Base-by-base conservation (phyloP, 257 asterid species). In the Paraleonurus japonicus region DNA sequence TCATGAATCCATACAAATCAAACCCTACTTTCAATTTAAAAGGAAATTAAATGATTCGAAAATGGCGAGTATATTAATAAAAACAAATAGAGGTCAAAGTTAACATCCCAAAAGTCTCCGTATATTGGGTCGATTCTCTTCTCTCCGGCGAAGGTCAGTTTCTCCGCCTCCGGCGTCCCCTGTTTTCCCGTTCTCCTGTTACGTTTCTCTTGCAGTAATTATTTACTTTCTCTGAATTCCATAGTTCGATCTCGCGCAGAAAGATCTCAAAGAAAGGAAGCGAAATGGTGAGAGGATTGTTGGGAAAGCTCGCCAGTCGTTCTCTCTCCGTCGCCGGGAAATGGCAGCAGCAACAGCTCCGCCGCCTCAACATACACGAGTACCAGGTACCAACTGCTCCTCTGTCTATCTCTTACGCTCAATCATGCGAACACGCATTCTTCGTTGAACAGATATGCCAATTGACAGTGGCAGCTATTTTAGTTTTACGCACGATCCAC, bases 331-430 rank as follows among this genome's bases (percentile, higher is more conserved):
- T 84, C 65, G 95, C 98, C 81, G 98, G 99, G 3, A 89, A 88
- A 82, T 95, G 99, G 99, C 98, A 95, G 75, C 97, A 92, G 75
- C 99, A 95, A 67, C 99, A 95, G 90, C 95, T 95, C 80, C 98
- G 98, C 76, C 97, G 97, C 77, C 97, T 95, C 86, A 95, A 95
- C 78, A 83, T 92, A 61, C 98, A 95, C 79, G 99, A 95, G 69
- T 95, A 92, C 78, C 99, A 92, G 97, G 99, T 94, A 32, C 20
- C 20, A 4, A 24, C 28, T 20, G 55, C 62, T 27, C 65, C 22
- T 81, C 60, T 10, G 9, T 27, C 8, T 24, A 35, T 20, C 61
- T 35, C 73, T 48, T 7, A 20, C 1, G 11, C 4, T 15, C 17
- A 62, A 26, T 3, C 20, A 9, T 22, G 30, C 65, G 27, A 47